These are phyloP conservation scores for Haplographium delicatum DNA, from an alignment of 495 filamentous ascomycete species.

Conservation along the genomic window DNA sequence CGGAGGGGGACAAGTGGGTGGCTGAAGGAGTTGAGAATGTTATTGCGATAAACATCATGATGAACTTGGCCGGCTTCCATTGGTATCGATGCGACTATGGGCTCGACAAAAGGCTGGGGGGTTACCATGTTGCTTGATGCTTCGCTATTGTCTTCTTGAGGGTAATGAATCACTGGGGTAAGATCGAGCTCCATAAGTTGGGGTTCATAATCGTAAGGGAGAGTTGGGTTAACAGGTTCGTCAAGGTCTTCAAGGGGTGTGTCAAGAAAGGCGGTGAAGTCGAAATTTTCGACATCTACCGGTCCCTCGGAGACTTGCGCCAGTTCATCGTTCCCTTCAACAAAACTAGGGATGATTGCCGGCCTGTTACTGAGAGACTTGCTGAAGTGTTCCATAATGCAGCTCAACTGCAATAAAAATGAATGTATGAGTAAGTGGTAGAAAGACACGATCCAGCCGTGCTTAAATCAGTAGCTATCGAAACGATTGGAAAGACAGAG, in stretches of 20 bases:
- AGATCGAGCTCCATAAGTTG: no score
- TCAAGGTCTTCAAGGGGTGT: background rate
- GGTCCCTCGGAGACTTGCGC: background rate
- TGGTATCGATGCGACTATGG: no score
- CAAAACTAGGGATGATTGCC: background rate
- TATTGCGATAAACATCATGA: slow-evolving; percentile 3
- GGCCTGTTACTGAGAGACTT: background rate
- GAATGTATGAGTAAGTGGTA: background rate
- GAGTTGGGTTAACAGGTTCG: no score
- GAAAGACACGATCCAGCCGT: background rate
- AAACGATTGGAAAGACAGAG: background rate
- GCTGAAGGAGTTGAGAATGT: slow-evolving; percentile 8
- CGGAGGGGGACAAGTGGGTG: background rate
- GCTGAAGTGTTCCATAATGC: background rate
- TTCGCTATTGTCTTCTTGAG: no score
- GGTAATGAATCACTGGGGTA: no score
- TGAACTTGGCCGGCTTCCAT: no score
- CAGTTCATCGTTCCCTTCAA: background rate
- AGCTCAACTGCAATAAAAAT: slow-evolving; percentile 1
- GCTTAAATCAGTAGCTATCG: background rate
- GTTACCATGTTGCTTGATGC: no score
- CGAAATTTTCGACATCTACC: background rate
- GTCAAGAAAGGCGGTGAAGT: background rate
- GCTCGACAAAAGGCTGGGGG: no score
- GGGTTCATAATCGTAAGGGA: no score